These are phyloP conservation scores for Cylindrotheca closterium DNA, from an alignment of 108 stramenopile species.

Conservation along the genomic window DNA sequence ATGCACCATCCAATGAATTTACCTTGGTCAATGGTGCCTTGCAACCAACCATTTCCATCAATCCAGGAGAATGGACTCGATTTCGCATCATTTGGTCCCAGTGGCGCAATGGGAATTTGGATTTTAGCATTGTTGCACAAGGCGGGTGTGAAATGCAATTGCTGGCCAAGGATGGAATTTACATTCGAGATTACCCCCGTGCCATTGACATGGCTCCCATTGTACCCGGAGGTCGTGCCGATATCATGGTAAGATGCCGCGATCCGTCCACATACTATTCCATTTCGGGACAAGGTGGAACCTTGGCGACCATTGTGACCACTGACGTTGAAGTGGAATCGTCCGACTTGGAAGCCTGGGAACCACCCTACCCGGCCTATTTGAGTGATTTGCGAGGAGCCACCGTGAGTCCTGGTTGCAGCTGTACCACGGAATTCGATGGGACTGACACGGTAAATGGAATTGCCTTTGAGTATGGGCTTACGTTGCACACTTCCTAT, in stretches of 20 bases:
- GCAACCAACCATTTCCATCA: neutral
- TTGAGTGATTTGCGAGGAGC: neutral
- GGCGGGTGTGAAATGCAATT: conserved; percentile 12
- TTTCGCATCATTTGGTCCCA: neutral
- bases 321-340: neutral
- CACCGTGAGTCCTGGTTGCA: neutral
- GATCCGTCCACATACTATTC: neutral
- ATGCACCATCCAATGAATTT: neutral
- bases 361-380: conserved; percentile 2
- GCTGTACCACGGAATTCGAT: conserved; percentile 13
- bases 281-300: neutral
- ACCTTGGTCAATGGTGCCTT: neutral
- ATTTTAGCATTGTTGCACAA: neutral
- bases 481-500: conserved; percentile 1
- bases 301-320: neutral
- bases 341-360: neutral
- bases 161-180: conserved; percentile 23
- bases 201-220: neutral
- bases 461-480: neutral
- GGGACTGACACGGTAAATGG: neutral
- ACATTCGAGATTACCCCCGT: conserved; percentile 3
- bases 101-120: conserved; percentile 1
- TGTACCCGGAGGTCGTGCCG: neutral
- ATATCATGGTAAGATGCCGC: conserved; percentile 25
- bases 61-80: neutral